phyloP scores from a whole-genome alignment of 306 rosid species.

The Cucumis cinereus region DNA sequence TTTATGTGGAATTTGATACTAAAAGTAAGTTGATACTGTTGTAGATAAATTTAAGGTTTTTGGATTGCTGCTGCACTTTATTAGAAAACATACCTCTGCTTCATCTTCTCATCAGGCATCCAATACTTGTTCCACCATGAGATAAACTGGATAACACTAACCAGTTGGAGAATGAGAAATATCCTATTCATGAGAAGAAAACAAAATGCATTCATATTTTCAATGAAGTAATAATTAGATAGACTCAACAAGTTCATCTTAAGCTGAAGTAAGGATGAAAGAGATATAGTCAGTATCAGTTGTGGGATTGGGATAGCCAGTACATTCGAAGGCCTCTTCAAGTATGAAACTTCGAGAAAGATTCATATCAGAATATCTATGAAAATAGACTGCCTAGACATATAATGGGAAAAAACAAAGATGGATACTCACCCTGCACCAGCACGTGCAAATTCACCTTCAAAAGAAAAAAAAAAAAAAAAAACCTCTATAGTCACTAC shows the following conservation, averaged over 20 bases:
- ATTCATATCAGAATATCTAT: background rate
- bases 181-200: conserved; percentile 19
- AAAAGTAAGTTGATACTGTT: background rate
- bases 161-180: conserved; percentile 51
- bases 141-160: conserved; percentile 75
- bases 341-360: background rate
- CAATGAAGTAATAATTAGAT: background rate
- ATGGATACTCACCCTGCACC: conserved; percentile 67
- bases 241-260: background rate
- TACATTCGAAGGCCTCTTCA: background rate
- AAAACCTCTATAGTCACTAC: background rate
- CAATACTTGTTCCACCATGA: conserved; percentile 83
- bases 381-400: background rate
- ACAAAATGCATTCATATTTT: background rate
- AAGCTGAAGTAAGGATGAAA: background rate
- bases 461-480: conserved; percentile 8
- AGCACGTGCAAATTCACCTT: conserved; percentile 77
- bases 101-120: conserved; percentile 54
- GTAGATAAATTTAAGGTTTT: background rate
- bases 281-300: background rate
- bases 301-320: background rate
- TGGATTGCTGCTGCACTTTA: background rate
- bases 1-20: background rate
- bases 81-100: conserved; percentile 35
- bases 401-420: background rate